Evolutionary conservation across 768 basidiomycete genomes (phyloP).

Genomic region (Russula virescens): DNA sequence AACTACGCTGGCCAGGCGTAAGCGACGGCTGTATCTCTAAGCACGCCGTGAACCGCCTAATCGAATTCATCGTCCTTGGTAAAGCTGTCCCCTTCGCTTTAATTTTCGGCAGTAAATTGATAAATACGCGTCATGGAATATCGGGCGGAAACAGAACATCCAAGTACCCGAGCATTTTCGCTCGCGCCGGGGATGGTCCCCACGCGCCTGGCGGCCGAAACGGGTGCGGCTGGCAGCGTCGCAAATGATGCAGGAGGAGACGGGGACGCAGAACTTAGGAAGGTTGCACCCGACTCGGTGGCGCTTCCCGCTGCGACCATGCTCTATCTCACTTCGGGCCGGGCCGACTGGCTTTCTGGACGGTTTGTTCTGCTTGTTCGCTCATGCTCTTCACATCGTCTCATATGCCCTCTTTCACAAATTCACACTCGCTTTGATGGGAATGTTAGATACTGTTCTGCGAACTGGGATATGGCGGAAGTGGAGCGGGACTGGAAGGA

Average conservation of each 20-base stretch:
- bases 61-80: constrained; percentile 6
- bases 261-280: background rate
- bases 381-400: too few relatives aligned
- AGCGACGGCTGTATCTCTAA: constrained; percentile 3
- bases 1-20: background rate
- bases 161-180: constrained; percentile 1
- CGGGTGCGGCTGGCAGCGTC: too few relatives aligned
- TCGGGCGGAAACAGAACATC: background rate
- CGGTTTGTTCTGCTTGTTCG: background rate
- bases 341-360: constrained; percentile 15
- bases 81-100: background rate
- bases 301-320: constrained; percentile 4
- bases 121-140: too few relatives aligned
- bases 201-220: background rate
- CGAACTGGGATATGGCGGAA: constrained; percentile 6
- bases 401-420: too few relatives aligned
- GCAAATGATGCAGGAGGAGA: background rate
- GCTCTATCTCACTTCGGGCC: constrained; percentile 8
- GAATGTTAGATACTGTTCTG: background rate
- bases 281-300: background rate
- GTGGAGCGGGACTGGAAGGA: constrained; percentile 13
- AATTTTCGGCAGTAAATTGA: too few relatives aligned
- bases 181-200: constrained; percentile 3
- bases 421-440: too few relatives aligned
- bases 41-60: constrained; percentile 10